Evolutionary conservation across 139 green algal species (phyloP).

Genomic region (Pleodorina starrii): DNA sequence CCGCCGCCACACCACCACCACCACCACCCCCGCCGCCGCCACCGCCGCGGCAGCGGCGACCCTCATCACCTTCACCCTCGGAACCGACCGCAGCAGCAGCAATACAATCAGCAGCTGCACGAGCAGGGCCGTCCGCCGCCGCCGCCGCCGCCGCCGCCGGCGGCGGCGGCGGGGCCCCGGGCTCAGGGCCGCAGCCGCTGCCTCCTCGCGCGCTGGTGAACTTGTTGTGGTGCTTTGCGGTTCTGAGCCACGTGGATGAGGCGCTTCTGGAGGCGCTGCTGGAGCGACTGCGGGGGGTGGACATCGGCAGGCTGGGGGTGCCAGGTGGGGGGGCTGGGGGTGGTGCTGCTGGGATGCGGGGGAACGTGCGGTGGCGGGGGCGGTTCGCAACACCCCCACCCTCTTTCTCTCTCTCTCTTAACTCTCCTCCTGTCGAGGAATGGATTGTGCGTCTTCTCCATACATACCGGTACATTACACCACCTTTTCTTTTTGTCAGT

Average conservation of each 20-base stretch:
- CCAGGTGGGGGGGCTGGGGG: constrained; percentile 8
- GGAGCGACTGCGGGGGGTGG: not conserved
- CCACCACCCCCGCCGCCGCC: too few relatives aligned
- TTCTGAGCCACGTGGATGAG: constrained; percentile 33
- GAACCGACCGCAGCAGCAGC: not conserved
- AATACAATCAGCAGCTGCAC: not conserved
- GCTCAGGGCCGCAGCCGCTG: not conserved
- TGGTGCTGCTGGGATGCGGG: too few relatives aligned
- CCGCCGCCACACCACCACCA: not conserved
- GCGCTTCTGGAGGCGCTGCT: constrained; percentile 27
- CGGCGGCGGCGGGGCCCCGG: not conserved
- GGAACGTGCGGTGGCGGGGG: too few relatives aligned
- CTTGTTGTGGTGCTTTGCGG: constrained; percentile 44
- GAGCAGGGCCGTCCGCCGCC: not conserved
- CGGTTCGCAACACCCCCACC: too few relatives aligned
- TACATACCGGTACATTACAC: too few relatives aligned
- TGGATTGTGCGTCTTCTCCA: too few relatives aligned
- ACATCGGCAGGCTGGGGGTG: not conserved
- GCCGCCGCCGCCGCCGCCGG: not conserved
- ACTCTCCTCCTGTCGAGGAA: too few relatives aligned
- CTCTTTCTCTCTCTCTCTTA: too few relatives aligned
- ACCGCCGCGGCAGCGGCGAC: not conserved
- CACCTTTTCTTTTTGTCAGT: too few relatives aligned
- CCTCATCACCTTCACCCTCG: not conserved
- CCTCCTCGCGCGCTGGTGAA: not conserved